Percentiles rank a stretch among this genome's conserved stretches.
These are phyloP conservation scores for Ampelomyces quisqualis DNA, from an alignment of 2,329 filamentous ascomycete species.

Conservation along the genomic window DNA sequence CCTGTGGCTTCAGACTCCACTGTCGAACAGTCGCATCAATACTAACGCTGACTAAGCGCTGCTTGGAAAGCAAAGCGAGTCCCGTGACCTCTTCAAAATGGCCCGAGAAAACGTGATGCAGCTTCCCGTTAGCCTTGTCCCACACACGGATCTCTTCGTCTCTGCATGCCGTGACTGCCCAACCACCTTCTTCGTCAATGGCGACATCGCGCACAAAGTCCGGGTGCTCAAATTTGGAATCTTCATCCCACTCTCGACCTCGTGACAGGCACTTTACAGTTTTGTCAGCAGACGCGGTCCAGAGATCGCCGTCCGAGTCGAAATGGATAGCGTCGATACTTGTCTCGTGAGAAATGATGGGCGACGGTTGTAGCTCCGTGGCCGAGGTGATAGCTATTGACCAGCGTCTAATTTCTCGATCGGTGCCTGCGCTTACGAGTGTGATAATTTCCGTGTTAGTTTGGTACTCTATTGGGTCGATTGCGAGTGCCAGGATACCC, in stretches of 20 bases:
- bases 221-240: slow-evolving; percentile 74
- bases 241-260: slow-evolving; percentile 65
- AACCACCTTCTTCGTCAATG: slow-evolving; percentile 66
- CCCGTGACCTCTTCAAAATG: slow-evolving; percentile 94
- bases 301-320: slow-evolving; percentile 72
- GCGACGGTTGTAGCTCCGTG: slow-evolving; percentile 44
- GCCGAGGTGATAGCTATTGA: slow-evolving; percentile 48
- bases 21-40: slow-evolving; percentile 86
- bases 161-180: slow-evolving; percentile 83
- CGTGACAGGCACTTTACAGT: slow-evolving; percentile 78
- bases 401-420: slow-evolving; percentile 71
- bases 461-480: slow-evolving; percentile 61
- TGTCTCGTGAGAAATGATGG: slow-evolving; percentile 81
- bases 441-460: slow-evolving; percentile 46
- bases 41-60: slow-evolving; percentile 72
- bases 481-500: slow-evolving; percentile 73
- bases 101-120: slow-evolving; percentile 73
- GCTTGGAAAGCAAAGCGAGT: slow-evolving; percentile 61
- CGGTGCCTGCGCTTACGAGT: slow-evolving; percentile 72
- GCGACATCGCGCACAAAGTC: slow-evolving; percentile 87
- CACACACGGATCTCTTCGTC: slow-evolving; percentile 92
- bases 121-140: slow-evolving; percentile 70
- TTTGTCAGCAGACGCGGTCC: slow-evolving; percentile 92
- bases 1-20: slow-evolving; percentile 70
- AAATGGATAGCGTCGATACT: slow-evolving; percentile 82